Conservation (phyloP, 73 alveolate genomes). For the Vitrella brassicaformis region DNA sequence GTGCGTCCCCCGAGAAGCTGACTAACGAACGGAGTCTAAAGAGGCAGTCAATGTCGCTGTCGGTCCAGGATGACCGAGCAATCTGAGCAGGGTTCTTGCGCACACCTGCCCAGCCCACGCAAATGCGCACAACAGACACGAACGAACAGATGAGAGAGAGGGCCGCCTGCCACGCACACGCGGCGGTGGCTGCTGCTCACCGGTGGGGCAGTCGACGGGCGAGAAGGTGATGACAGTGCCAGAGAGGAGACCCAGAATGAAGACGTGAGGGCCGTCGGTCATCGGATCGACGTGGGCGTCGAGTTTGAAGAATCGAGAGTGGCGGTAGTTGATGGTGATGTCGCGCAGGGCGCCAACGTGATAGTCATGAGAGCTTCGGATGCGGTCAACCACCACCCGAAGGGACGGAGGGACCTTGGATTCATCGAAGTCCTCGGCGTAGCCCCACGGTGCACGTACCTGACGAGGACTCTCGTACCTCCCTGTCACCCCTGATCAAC, state of each 20-base stretch:
- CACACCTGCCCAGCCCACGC: neutral
- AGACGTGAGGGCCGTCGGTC: constrained; percentile 25
- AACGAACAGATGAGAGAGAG: no score
- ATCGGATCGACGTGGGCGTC: constrained; percentile 27
- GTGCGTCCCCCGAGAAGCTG: constrained; percentile 21
- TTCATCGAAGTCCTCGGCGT: neutral
- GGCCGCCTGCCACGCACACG: no score
- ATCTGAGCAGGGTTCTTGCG: neutral
- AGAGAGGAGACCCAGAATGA: constrained; percentile 14
- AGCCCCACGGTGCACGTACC: neutral
- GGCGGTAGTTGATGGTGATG: neutral
- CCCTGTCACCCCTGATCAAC: neutral
- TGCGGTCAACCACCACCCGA: neutral
- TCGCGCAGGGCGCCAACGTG: neutral
- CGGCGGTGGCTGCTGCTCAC: no score
- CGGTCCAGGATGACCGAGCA: constrained; percentile 10
- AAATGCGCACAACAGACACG: no score
- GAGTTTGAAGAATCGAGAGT: constrained; percentile 8
- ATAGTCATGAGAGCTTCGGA: neutral
- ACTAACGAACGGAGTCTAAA: constrained; percentile 15
- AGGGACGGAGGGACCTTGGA: neutral
- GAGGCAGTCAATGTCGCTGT: constrained; percentile 10
- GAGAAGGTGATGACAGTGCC: constrained; percentile 26
- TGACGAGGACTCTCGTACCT: neutral
- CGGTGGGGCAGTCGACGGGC: constrained; percentile 2